Evolutionary conservation across 2,329 filamentous ascomycete species (phyloP).

Genomic region (Geosmithia putterillii): DNA sequence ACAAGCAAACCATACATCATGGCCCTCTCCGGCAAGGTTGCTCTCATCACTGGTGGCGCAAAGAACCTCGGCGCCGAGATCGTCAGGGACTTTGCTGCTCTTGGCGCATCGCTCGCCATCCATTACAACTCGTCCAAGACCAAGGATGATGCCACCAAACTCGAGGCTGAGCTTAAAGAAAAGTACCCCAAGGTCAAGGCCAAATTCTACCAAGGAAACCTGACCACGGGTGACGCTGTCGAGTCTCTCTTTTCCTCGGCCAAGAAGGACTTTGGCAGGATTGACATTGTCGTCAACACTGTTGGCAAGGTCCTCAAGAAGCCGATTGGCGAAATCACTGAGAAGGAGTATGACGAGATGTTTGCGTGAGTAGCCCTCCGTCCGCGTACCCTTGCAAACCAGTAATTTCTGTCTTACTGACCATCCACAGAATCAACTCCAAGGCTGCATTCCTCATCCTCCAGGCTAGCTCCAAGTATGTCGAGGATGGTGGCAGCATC

Average conservation of each 20-base stretch:
- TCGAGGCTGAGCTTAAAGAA: slow-evolving; percentile 22
- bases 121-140: slow-evolving; percentile 37
- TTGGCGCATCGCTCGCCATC: slow-evolving; percentile 44
- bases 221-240: slow-evolving; percentile 25
- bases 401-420: not conserved
- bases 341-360: slow-evolving; percentile 32
- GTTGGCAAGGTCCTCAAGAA: slow-evolving; percentile 37
- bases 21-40: slow-evolving; percentile 14
- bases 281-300: slow-evolving; percentile 38
- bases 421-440: slow-evolving; percentile 24
- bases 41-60: slow-evolving; percentile 41
- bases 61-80: slow-evolving; percentile 50
- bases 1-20: not conserved
- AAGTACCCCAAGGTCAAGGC: slow-evolving; percentile 18
- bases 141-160: slow-evolving; percentile 19
- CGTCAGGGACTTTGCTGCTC: slow-evolving; percentile 41
- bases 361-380: slow-evolving; percentile 22
- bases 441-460: slow-evolving; percentile 32
- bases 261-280: slow-evolving; percentile 25
- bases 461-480: slow-evolving; percentile 26
- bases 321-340: slow-evolving; percentile 26
- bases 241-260: slow-evolving; percentile 25
- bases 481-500: slow-evolving; percentile 31
- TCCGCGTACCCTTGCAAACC: not conserved
- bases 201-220: slow-evolving; percentile 27